These are phyloP conservation scores for Nicotiana undulata DNA, from an alignment of 257 asterid species.

Conservation along the genomic window DNA sequence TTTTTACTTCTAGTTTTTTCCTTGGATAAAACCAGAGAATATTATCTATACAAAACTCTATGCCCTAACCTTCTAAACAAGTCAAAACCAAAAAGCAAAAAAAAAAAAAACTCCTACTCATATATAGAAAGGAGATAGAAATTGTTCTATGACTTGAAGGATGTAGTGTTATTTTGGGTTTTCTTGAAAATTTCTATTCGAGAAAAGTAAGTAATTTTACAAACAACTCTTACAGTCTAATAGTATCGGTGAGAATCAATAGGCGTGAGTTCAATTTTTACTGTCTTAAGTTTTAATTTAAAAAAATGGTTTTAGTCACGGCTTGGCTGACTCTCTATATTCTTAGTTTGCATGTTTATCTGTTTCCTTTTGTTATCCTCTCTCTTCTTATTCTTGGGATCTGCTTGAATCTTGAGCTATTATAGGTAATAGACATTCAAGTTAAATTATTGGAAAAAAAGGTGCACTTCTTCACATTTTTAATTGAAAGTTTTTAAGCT, in stretches of 20 bases:
- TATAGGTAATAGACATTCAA: background rate
- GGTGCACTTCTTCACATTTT: background rate
- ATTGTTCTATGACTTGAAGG: background rate
- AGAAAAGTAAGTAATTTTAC: no score
- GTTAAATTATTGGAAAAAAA: background rate
- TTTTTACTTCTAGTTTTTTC: slow-evolving; percentile 14
- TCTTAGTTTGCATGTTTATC: background rate
- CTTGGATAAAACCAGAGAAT: slow-evolving; percentile 21
- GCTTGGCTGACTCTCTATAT: no score
- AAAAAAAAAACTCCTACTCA: background rate
- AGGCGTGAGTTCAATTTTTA: background rate
- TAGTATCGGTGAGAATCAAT: no score
- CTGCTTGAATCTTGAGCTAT: background rate
- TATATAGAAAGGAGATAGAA: background rate
- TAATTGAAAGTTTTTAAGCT: background rate
- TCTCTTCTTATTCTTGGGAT: background rate
- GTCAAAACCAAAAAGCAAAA: background rate
- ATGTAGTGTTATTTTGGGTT: no score
- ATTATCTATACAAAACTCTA: slow-evolving; percentile 3
- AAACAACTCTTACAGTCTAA: no score
- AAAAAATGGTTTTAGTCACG: no score
- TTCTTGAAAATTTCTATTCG: no score
- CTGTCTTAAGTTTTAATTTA: fast-evolving
- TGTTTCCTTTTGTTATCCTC: background rate
- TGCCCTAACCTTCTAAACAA: slow-evolving; percentile 12